phyloP scores from a whole-genome alignment of 1,284 basidiomycete species.

The Ceratobasidium sp. region DNA sequence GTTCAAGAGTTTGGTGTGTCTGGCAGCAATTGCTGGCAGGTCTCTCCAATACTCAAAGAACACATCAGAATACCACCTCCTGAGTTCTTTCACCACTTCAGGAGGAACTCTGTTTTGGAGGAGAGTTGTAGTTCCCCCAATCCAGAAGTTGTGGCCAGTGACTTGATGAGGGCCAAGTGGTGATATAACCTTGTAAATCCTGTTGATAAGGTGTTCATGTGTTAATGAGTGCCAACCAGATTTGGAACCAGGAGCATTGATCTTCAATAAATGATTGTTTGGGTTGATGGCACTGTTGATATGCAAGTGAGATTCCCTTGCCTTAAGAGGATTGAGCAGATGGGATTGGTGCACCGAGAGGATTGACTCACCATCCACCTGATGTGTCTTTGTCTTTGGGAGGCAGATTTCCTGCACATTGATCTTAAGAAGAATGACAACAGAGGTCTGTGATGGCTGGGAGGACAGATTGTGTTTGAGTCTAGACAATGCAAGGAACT shows the following conservation, averaged over 20 bases:
- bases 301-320: neutral
- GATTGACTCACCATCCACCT: neutral
- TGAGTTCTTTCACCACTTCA: conserved; percentile 48
- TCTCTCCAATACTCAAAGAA: conserved; percentile 50
- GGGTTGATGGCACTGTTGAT: neutral
- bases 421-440: neutral
- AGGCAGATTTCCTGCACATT: neutral
- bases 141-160: conserved; percentile 50
- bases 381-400: conserved; percentile 12
- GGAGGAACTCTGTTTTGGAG: conserved; percentile 49
- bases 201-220: neutral
- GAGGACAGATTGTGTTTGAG: neutral
- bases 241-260: neutral
- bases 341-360: conserved; percentile 5
- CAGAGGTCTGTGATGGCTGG: neutral
- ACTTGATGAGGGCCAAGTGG: conserved; percentile 50
- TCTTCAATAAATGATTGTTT: neutral
- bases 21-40: neutral
- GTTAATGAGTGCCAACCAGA: neutral
- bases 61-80: conserved; percentile 49
- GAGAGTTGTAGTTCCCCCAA: conserved; percentile 50
- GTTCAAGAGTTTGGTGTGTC: neutral
- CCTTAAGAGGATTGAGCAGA: neutral
- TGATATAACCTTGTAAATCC: conserved; percentile 39
- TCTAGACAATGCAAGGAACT: conserved; percentile 5